These are phyloP conservation scores for Juncus inflexus DNA, from an alignment of 176 grass and related monocot species.

Conservation along the genomic window DNA sequence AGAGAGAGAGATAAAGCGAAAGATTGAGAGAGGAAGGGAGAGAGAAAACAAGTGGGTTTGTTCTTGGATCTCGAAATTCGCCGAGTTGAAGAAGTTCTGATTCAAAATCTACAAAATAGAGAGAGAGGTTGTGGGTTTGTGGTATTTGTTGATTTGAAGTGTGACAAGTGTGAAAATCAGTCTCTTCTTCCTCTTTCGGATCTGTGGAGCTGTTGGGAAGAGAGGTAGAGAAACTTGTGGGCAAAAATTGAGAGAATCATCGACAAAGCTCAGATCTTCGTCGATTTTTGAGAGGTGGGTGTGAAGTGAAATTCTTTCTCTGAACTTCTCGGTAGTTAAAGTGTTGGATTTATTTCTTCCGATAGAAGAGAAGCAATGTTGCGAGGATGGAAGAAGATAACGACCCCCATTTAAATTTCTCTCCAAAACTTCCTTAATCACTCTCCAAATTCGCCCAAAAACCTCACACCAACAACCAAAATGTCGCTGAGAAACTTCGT, in stretches of 20 bases:
- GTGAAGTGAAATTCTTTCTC: conserved; percentile 4
- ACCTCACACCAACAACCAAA: background rate
- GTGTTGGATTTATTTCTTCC: conserved; percentile 15
- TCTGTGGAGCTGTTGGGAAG: conserved; percentile 7
- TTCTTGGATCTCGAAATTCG: conserved; percentile 31
- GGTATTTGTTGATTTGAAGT: conserved; percentile 5
- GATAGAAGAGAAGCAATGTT: conserved; percentile 5
- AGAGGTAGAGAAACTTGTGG: background rate
- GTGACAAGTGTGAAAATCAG: background rate
- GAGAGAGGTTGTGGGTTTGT: conserved; percentile 16
- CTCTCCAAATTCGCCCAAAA: no score
- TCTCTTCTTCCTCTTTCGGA: background rate
- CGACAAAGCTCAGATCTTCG: conserved; percentile 20
- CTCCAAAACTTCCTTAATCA: no score
- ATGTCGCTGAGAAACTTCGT: conserved; percentile 94
- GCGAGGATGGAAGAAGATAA: background rate
- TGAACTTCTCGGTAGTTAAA: conserved; percentile 2
- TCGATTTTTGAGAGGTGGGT: conserved; percentile 4
- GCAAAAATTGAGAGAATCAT: background rate
- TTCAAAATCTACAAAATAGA: conserved; percentile 6
- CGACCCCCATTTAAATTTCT: no score
- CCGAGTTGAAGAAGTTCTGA: background rate
- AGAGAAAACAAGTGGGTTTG: conserved; percentile 14
- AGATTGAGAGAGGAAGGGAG: conserved; percentile 6
- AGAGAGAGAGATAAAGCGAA: background rate